Conservation (phyloP, 1,139 yeast species). For the Sugiyamaella japonica region DNA sequence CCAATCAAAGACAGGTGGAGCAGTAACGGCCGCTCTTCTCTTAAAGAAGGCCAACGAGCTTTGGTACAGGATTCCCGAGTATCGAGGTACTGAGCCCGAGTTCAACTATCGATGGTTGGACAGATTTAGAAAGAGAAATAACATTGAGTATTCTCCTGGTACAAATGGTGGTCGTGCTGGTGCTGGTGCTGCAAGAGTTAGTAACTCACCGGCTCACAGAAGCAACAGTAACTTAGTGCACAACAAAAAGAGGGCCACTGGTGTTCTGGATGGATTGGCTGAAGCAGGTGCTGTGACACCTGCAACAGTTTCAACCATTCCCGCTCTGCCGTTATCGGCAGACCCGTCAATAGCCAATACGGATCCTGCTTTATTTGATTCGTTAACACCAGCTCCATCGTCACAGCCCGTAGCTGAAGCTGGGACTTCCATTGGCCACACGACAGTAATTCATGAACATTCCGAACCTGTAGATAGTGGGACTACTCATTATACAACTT, state of each 20-base stretch:
- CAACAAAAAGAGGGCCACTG: neutral
- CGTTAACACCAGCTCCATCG: neutral
- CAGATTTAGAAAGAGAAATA: conserved; percentile 18
- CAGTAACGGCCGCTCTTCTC: conserved; percentile 17
- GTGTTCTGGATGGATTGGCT: conserved; percentile 6
- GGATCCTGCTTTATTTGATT: conserved; percentile 16
- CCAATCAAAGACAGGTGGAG: conserved; percentile 18
- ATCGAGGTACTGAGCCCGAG: conserved; percentile 18
- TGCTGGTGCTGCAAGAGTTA: neutral
- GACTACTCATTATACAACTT: conserved; percentile 5
- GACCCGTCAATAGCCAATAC: conserved; percentile 14
- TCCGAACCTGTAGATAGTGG: neutral
- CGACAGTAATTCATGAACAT: neutral
- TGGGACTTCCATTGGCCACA: neutral
- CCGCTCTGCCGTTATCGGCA: conserved; percentile 5
- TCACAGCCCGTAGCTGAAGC: conserved; percentile 1
- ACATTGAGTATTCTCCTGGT: conserved; percentile 16
- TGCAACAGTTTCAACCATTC: neutral
- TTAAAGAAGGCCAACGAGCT: conserved; percentile 18
- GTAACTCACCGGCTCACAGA: neutral
- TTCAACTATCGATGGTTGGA: conserved; percentile 22
- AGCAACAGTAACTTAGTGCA: neutral
- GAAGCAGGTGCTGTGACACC: conserved; percentile 2
- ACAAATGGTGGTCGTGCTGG: neutral
- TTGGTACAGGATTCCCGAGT: conserved; percentile 21